Conservation (phyloP, 2,329 filamentous ascomycete species). For the Curvularia lunata region DNA sequence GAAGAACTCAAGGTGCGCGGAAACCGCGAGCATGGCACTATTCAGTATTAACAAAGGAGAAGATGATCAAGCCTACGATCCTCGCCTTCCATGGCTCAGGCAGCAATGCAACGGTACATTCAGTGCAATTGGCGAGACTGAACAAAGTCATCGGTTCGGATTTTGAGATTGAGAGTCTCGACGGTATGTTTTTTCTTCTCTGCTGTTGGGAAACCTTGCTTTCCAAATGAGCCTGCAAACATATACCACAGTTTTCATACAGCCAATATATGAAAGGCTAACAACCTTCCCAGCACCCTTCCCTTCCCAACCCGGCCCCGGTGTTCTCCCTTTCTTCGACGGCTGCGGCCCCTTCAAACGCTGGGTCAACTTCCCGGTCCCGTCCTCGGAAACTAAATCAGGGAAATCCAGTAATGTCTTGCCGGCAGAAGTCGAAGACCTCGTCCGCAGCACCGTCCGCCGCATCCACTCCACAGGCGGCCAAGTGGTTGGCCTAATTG, state of each 20-base stretch:
- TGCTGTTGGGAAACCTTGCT: background rate
- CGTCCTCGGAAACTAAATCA: constrained; percentile 23
- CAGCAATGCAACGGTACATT: constrained; percentile 42
- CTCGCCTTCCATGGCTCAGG: constrained; percentile 49
- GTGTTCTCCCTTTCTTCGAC: constrained; percentile 48
- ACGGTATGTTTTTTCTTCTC: constrained; percentile 25
- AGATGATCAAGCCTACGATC: constrained; percentile 37
- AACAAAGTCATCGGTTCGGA: constrained; percentile 29
- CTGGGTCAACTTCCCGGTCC: constrained; percentile 35
- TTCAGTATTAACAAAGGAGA: background rate
- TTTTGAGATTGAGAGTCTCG: constrained; percentile 35
- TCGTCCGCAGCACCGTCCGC: constrained; percentile 27
- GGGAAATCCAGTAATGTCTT: constrained; percentile 22
- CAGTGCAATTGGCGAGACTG: constrained; percentile 43
- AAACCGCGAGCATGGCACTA: background rate
- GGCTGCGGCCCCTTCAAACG: constrained; percentile 46
- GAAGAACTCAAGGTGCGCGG: background rate
- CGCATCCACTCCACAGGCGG: constrained; percentile 24
- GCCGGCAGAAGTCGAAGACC: constrained; percentile 28
- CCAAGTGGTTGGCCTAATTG: constrained; percentile 39
- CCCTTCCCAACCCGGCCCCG: constrained; percentile 43
- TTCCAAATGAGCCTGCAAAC: background rate
- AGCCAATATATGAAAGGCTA: constrained; percentile 1
- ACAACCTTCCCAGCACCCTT: constrained; percentile 35
- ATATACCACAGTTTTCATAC: background rate